Evolutionary conservation across 2,329 filamentous ascomycete genomes (phyloP), one percentile per base, ranked within the genome.

Genomic region (Fusarium longipes): DNA sequence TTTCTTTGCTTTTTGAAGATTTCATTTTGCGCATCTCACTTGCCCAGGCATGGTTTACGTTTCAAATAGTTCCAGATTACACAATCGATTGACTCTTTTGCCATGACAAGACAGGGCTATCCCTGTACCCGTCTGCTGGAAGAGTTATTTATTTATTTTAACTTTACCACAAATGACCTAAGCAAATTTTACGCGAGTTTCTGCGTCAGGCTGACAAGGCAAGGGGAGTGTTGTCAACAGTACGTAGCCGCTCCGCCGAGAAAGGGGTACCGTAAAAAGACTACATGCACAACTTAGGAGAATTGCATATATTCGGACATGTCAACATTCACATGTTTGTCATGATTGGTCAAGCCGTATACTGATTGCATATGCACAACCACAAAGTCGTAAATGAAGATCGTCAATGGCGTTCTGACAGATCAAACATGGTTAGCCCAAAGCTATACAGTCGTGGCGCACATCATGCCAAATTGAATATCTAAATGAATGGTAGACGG

Each of bases 351-450:
- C 14, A 38, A 30, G 14, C 2, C 32, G 45, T 61, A 61, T 7
- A 20, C 5, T 3, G 27, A 20, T 25, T 44, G 29, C 30, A 18
- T 36, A 12, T 42, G 20, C 38, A 40, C 17, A 15, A 40, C 18
- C 33, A 4, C 27, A 8, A 8, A 8, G 14, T 50, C 39, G 20
- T 40, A 20, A 14, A 61, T 61, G 14, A 39, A 40, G 57, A 61
- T 45, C 45, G 27, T 35, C 57, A 22, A 40, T 61, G 44, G 43
- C 43, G 27, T 60, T 51, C 30, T 60, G 38, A 33, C 32, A 59
- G 36, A 24, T 54, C 32, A 25, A 8, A 8, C 7, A 45, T n/a
- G 18, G 33, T 25, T 22, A 40, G 38, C 40, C n/a, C 11, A 15
- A 9, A 17, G 17, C 22, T 32, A 12, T 15, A 14, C 10, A 27